A percentile compares a stretch with the other conserved stretches of the same genome.
Conservation (phyloP, 2,329 filamentous ascomycete genomes). For the Beauveria sp. region DNA sequence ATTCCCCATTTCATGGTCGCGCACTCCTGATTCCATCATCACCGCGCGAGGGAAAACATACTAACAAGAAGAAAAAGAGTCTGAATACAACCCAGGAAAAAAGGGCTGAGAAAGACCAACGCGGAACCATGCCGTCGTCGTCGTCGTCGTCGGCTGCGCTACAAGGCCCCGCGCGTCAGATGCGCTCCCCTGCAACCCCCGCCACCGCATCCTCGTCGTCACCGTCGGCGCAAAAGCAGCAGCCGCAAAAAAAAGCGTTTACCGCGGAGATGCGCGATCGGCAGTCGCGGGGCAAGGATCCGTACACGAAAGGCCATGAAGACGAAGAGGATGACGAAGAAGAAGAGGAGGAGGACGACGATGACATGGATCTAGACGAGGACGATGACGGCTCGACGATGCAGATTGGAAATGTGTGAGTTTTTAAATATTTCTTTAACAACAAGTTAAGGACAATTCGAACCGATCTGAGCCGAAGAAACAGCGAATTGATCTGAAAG, state of each 20-base stretch:
- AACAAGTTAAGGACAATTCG: no score
- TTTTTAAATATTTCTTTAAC: not conserved
- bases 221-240: not conserved
- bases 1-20: not conserved
- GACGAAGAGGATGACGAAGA: constrained; percentile 22
- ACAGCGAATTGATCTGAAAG: no score
- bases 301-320: constrained; percentile 28
- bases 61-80: no score
- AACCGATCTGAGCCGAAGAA: no score
- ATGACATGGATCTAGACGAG: constrained; percentile 3
- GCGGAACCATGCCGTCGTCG: no score
- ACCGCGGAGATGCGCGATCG: constrained; percentile 43
- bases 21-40: no score
- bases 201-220: not conserved
- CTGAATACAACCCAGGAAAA: no score
- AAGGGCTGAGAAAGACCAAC: no score
- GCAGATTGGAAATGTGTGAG: constrained; percentile 14
- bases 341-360: constrained; percentile 17
- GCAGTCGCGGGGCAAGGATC: constrained; percentile 52
- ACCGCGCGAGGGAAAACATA: no score
- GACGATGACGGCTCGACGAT: constrained; percentile 8
- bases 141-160: no score
- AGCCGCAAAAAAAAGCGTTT: not conserved
- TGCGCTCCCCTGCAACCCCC: not conserved
- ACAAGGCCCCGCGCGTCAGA: not conserved